phyloP scores from a whole-genome alignment of 2,329 filamentous ascomycete genomes.

The Hyphodiscus sp. region DNA sequence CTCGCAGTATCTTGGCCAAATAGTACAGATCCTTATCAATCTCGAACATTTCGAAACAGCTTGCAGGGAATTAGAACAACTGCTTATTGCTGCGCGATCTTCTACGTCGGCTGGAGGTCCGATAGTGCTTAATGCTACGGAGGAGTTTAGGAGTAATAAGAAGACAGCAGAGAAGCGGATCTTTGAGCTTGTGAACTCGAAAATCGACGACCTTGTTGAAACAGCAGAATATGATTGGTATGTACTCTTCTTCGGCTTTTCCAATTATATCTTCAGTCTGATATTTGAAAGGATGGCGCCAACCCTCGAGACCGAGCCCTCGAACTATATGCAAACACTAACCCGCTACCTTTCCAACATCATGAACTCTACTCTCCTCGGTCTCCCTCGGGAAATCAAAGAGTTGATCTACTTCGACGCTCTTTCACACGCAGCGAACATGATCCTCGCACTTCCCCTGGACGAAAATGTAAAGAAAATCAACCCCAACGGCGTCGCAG shows the following conservation, averaged over 20 bases:
- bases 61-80: constrained; percentile 79
- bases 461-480: constrained; percentile 76
- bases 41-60: constrained; percentile 94
- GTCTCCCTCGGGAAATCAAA: constrained; percentile 92
- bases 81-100: constrained; percentile 78
- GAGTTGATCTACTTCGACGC: constrained; percentile 98
- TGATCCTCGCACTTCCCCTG: constrained; percentile 57
- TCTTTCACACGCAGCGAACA: constrained; percentile 79
- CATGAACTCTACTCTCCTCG: constrained; percentile 90
- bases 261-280: constrained; percentile 20
- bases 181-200: constrained; percentile 96
- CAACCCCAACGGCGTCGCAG: constrained; percentile 76
- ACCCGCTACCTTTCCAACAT: constrained; percentile 92
- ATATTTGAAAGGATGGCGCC: constrained; percentile 43
- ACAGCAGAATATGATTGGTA: constrained; percentile 96
- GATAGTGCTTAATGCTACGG: constrained; percentile 73
- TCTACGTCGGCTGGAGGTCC: constrained; percentile 75
- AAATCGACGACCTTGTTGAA: constrained; percentile 95
- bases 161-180: constrained; percentile 96
- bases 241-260: constrained; percentile 10
- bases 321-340: constrained; percentile 91
- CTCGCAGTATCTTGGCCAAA: constrained; percentile 93
- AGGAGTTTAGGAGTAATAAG: constrained; percentile 81
- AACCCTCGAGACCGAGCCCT: constrained; percentile 63
- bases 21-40: constrained; percentile 97